Conservation (phyloP, 495 filamentous ascomycete genomes). For the Daldinia loculata region DNA sequence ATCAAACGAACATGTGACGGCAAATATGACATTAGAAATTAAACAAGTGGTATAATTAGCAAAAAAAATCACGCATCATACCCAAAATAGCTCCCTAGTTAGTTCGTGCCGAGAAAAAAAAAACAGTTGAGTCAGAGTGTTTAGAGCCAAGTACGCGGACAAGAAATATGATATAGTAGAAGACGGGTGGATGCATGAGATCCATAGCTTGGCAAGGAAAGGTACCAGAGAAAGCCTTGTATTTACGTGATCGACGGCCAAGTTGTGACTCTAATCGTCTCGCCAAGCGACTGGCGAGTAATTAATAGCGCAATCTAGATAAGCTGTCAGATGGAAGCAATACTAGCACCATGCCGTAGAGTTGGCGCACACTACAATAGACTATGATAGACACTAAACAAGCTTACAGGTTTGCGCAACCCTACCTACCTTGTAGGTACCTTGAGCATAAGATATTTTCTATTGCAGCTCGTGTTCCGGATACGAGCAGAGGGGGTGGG, state of each 20-base stretch:
- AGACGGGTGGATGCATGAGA: conserved; percentile 37
- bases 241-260: conserved; percentile 21
- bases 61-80: conserved; percentile 9
- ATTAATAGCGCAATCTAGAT: conserved; percentile 47
- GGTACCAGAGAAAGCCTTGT: conserved; percentile 32
- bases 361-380: conserved; percentile 30
- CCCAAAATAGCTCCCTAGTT: background rate
- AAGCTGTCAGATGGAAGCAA: conserved; percentile 37
- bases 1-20: background rate
- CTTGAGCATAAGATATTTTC: conserved; percentile 22
- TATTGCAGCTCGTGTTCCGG: conserved; percentile 30
- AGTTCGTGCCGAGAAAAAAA: conserved; percentile 3
- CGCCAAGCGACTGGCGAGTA: conserved; percentile 42
- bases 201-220: conserved; percentile 34
- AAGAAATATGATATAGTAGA: conserved; percentile 17
- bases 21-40: background rate
- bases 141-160: conserved; percentile 5
- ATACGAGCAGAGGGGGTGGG: conserved; percentile 22
- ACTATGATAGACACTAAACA: conserved; percentile 16
- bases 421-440: conserved; percentile 13
- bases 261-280: conserved; percentile 26
- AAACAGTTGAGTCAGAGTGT: conserved; percentile 22
- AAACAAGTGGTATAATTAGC: background rate
- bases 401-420: conserved; percentile 1
- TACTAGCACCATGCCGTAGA: conserved; percentile 29